These are phyloP conservation scores for Microascus cirrosus DNA, from an alignment of 2,329 filamentous ascomycete genomes.

Conservation along the genomic window DNA sequence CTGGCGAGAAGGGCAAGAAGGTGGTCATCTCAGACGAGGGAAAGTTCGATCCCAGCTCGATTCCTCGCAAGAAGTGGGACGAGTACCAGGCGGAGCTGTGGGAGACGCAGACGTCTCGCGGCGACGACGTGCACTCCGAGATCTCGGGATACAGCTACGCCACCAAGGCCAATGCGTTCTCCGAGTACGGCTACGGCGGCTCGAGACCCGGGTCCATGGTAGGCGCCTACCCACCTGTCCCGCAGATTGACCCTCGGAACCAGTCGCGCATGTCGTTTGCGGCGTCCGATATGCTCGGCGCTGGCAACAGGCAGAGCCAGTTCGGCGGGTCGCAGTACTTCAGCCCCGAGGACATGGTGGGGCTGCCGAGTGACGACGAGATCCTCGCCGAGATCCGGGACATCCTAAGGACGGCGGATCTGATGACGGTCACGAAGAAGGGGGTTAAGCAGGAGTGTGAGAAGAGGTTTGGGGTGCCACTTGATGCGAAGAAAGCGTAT, in stretches of 20 bases:
- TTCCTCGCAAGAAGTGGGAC: slow-evolving; percentile 98
- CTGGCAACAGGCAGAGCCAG: slow-evolving; percentile 45
- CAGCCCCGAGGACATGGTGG: slow-evolving; percentile 55
- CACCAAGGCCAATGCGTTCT: slow-evolving; percentile 61
- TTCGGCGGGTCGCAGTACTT: slow-evolving; percentile 50
- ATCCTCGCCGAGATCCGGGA: slow-evolving; percentile 89
- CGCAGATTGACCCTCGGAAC: slow-evolving; percentile 37
- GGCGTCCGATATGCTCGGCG: slow-evolving; percentile 49
- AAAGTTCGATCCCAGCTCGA: slow-evolving; percentile 87
- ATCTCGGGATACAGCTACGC: slow-evolving; percentile 90
- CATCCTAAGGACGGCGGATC: slow-evolving; percentile 79
- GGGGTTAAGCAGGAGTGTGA: slow-evolving; percentile 91
- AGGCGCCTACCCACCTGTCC: slow-evolving; percentile 31
- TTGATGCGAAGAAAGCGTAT: slow-evolving; percentile 83
- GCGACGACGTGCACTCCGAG: slow-evolving; percentile 69
- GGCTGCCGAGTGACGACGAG: slow-evolving; percentile 78
- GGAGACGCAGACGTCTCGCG: slow-evolving; percentile 78
- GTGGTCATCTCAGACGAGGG: slow-evolving; percentile 92
- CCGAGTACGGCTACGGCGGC: slow-evolving; percentile 58
- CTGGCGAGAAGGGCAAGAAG: slow-evolving; percentile 86
- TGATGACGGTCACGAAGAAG: slow-evolving; percentile 99
- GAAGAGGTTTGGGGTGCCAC: slow-evolving; percentile 72
- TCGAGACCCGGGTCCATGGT: slow-evolving; percentile 46
- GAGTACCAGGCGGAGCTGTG: slow-evolving; percentile 97
- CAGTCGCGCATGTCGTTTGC: slow-evolving; percentile 70